phyloP scores from a whole-genome alignment of 164 flowering plant species.

The Litsea cubeba region DNA sequence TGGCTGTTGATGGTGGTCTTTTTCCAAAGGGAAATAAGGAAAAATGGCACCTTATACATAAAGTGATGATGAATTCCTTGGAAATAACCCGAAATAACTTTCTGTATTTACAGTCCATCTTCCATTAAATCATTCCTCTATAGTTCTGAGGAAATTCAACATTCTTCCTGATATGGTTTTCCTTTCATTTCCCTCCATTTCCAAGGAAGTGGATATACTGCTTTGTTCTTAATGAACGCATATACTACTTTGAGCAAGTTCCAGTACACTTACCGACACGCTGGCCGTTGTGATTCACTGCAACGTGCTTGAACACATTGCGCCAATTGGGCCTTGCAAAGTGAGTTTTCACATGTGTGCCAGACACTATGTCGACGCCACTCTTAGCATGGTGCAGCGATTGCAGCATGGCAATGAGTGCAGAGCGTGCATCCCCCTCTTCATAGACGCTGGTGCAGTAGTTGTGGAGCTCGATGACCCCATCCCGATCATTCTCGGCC shows the following conservation, averaged over 20 bases:
- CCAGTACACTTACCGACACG: slow-evolving; percentile 42
- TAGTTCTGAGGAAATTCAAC: too few species aligned
- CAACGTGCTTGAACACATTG: slow-evolving; percentile 42
- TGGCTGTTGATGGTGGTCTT: too few species aligned
- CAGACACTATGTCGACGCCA: slow-evolving; percentile 61
- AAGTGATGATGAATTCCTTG: too few species aligned
- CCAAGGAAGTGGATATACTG: not conserved
- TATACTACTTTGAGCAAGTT: too few species aligned
- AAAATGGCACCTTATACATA: too few species aligned
- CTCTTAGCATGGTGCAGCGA: slow-evolving; percentile 54
- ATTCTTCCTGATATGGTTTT: too few species aligned
- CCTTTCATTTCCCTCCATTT: too few species aligned
- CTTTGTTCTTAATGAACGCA: not conserved
- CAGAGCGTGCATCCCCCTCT: slow-evolving; percentile 73
- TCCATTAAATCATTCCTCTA: too few species aligned
- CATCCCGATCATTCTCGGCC: slow-evolving; percentile 38
- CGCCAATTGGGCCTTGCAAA: slow-evolving; percentile 68
- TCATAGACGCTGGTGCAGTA: slow-evolving; percentile 68
- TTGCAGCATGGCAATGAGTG: slow-evolving; percentile 62
- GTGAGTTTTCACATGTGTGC: slow-evolving; percentile 51
- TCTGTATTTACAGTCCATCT: too few species aligned
- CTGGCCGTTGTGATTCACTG: slow-evolving; percentile 33
- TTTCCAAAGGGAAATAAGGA: not conserved
- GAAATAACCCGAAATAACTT: not conserved
- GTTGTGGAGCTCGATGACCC: slow-evolving; percentile 59